These are phyloP conservation scores for Penicillium lagena DNA, from an alignment of 495 filamentous ascomycete genomes.

Conservation along the genomic window DNA sequence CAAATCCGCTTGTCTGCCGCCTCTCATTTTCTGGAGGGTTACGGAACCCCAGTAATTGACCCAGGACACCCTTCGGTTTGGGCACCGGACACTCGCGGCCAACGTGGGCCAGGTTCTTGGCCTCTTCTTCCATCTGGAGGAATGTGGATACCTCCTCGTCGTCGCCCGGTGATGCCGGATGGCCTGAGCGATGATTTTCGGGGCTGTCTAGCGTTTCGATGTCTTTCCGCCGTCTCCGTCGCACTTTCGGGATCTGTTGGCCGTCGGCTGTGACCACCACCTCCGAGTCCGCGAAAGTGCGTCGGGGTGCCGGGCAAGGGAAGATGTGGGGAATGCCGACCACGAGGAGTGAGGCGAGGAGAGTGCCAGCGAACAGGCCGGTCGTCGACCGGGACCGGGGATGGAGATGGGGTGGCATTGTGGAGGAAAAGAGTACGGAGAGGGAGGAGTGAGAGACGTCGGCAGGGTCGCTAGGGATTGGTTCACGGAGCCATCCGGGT, in stretches of 20 bases:
- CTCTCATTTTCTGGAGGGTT: constrained; percentile 9
- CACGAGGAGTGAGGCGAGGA: constrained; percentile 83
- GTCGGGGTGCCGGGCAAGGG: constrained; percentile 81
- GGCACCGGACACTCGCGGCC: constrained; percentile 69
- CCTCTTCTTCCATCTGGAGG: constrained; percentile 39
- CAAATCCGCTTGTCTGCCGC: constrained; percentile 2
- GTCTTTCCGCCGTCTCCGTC: constrained; percentile 28
- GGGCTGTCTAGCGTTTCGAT: constrained; percentile 12
- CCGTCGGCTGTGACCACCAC: constrained; percentile 44
- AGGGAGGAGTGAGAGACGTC: constrained; percentile 1
- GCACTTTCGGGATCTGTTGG: constrained; percentile 31
- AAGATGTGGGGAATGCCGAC: constrained; percentile 88
- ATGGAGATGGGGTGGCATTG: constrained; percentile 87
- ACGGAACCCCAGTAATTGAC: constrained; percentile 64
- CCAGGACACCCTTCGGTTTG: constrained; percentile 70
- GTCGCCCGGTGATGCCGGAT: constrained; percentile 11
- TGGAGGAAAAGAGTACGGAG: constrained; percentile 6
- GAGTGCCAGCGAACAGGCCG: constrained; percentile 91
- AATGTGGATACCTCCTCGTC: constrained; percentile 43
- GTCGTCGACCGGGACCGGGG: constrained; percentile 85
- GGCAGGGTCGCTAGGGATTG: constrained; percentile 1
- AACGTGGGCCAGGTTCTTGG: constrained; percentile 25
- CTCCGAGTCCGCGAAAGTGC: constrained; percentile 65
- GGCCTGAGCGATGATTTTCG: constrained; percentile 10
- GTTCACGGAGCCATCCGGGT: too few species aligned